phyloP scores from a whole-genome alignment of 2,329 filamentous ascomycete genomes.

The Penicillium italicum region DNA sequence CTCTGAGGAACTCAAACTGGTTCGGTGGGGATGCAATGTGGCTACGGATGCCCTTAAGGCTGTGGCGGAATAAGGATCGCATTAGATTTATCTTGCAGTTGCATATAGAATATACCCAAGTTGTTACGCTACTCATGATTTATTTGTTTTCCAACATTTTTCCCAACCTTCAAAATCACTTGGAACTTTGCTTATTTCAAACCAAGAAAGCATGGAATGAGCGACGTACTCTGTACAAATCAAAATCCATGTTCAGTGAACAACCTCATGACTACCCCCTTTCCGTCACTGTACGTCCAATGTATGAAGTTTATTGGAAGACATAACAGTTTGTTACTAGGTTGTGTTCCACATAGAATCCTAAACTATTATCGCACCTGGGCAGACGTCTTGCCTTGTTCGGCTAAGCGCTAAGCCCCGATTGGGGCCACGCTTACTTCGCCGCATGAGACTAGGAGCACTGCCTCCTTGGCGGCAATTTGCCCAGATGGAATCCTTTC shows the following conservation, averaged over 20 bases:
- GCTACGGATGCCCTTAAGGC: constrained; percentile 42
- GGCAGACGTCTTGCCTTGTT: background rate
- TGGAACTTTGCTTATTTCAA: background rate
- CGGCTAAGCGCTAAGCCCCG: background rate
- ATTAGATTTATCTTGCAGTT: background rate
- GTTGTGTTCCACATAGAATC: background rate
- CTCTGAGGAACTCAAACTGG: constrained; percentile 51
- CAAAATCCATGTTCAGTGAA: background rate
- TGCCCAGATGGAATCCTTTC: background rate
- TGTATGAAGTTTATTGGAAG: background rate
- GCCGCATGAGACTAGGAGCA: background rate
- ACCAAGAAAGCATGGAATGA: background rate
- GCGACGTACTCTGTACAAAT: background rate
- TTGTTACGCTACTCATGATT: constrained; percentile 1
- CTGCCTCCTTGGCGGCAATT: background rate
- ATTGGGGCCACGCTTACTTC: background rate
- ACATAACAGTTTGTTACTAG: background rate
- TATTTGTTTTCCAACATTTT: background rate
- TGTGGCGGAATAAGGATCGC: constrained; percentile 23
- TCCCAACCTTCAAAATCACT: background rate
- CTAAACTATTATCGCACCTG: background rate
- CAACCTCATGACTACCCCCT: background rate
- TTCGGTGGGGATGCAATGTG: constrained; percentile 46
- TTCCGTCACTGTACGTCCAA: background rate
- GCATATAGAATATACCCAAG: constrained; percentile 9